A percentile compares a stretch with the other conserved stretches of the same genome.
Evolutionary conservation across 2,329 filamentous ascomycete genomes (phyloP).

Genomic region (Penicillium sp.): DNA sequence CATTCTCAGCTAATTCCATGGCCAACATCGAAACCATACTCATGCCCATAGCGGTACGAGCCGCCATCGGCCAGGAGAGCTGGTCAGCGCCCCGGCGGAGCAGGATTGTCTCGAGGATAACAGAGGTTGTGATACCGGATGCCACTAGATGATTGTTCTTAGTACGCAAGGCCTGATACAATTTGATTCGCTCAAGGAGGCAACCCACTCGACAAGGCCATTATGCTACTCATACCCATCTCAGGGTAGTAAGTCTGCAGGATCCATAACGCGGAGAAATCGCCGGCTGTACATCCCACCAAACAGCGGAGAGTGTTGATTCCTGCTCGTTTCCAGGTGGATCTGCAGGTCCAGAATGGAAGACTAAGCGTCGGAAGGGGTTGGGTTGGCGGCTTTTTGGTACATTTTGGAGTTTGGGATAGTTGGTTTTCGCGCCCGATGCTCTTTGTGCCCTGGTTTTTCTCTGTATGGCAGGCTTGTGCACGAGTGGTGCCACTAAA

Average conservation of each 20-base stretch:
- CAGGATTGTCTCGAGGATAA: constrained; percentile 54
- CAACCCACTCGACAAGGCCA: constrained; percentile 52
- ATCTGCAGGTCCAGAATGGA: constrained; percentile 38
- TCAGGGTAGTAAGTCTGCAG: constrained; percentile 51
- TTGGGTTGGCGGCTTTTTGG: background rate
- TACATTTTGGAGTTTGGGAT: background rate
- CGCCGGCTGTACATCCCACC: constrained; percentile 55
- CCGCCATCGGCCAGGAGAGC: constrained; percentile 48
- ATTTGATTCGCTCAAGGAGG: background rate
- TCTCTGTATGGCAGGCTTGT: constrained; percentile 2
- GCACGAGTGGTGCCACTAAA: background rate
- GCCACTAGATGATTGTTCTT: constrained; percentile 44
- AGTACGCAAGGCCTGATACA: background rate
- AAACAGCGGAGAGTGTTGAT: constrained; percentile 58
- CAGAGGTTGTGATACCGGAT: constrained; percentile 51
- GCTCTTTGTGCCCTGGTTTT: background rate
- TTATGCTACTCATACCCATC: constrained; percentile 49
- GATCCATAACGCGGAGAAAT: constrained; percentile 57
- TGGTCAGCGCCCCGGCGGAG: constrained; percentile 50
- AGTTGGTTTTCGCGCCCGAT: background rate
- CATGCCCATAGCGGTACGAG: constrained; percentile 57
- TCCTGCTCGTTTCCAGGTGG: constrained; percentile 50
- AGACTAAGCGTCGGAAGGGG: constrained; percentile 1
- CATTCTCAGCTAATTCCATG: constrained; percentile 57
- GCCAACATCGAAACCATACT: constrained; percentile 59